Percentiles rank a stretch among this genome's conserved stretches.
Evolutionary conservation across 768 basidiomycete species (phyloP).

Genomic region (Porpolomopsis calyptriformis): DNA sequence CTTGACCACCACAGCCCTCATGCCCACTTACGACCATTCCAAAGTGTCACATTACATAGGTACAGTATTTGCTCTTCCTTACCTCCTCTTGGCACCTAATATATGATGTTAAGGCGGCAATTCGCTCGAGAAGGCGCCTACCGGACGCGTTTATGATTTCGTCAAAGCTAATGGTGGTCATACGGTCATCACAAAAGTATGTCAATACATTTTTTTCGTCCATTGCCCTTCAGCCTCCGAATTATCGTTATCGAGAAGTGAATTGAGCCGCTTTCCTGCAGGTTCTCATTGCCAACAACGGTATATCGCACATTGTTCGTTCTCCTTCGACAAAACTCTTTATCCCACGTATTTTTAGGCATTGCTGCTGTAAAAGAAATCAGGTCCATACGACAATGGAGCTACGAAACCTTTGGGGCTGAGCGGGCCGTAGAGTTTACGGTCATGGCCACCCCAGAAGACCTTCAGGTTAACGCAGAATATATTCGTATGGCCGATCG

Average conservation of each 20-base stretch:
- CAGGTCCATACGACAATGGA: slow-evolving; percentile 98
- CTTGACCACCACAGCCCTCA: background rate
- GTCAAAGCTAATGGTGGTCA: slow-evolving; percentile 88
- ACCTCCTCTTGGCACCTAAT: slow-evolving; percentile 12
- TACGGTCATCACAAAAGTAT: slow-evolving; percentile 95
- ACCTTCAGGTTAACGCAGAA: slow-evolving; percentile 96
- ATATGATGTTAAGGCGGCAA: slow-evolving; percentile 66
- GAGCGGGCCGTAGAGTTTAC: slow-evolving; percentile 97
- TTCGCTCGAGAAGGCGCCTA: slow-evolving; percentile 72
- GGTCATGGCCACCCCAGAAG: slow-evolving; percentile 99
- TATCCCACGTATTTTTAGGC: slow-evolving; percentile 33
- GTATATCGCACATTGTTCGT: slow-evolving; percentile 28
- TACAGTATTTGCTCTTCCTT: slow-evolving; percentile 14
- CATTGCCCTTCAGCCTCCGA: slow-evolving; percentile 1
- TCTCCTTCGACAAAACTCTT: background rate
- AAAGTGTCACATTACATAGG: slow-evolving; percentile 47
- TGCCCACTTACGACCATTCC: slow-evolving; percentile 31
- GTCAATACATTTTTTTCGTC: slow-evolving; percentile 14
- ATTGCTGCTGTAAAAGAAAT: slow-evolving; percentile 99
- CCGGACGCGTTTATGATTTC: slow-evolving; percentile 79
- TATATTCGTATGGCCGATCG: slow-evolving; percentile 99
- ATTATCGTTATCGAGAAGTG: background rate
- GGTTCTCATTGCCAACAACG: slow-evolving; percentile 99
- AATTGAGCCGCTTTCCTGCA: slow-evolving; percentile 21
- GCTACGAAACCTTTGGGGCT: slow-evolving; percentile 95